Base-by-base conservation (phyloP, 768 basidiomycete genomes). In the Vararia minispora region DNA sequence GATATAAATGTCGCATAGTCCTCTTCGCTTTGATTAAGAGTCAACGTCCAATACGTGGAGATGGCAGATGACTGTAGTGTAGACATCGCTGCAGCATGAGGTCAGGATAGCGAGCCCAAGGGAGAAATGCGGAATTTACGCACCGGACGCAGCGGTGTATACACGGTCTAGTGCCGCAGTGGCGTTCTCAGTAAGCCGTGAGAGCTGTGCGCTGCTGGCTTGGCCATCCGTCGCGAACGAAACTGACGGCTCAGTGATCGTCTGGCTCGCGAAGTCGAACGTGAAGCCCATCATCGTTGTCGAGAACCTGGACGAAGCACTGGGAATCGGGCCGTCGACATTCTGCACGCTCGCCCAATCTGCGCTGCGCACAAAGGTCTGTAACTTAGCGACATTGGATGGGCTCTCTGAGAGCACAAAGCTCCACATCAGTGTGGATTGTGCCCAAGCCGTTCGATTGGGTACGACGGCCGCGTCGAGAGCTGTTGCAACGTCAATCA, bases 261-360 rank as follows among this genome's bases (percentile, higher is more conserved):
- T 66, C 54, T 75, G 77, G 5, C 63, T 54, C 9, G 74, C 76
- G 49, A 79, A 79, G 52, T 82, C 62, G 52, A 71, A 80, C 18
- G 46, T 60, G 47, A 66, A 77, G 6, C 78, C 79, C 21, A 69
- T 65, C 11, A 58, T 55, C 2, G 58, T 59, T 8, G 59, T 65
- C 12, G 64, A 52, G 48, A 74, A 74, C 12, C 51, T 37, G 4
- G 56, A 50, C 6, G 55, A 46, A 9, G 47, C 10, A 17, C 47
- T 45, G n/a, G 49, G 23, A 4, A 60, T 50, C 3, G 72, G 67
- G 2, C 67, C 67, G 52, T 71, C 72, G 6, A 53, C 39, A 16
- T 39, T 42, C 13, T 51, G 48, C 22, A 77, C 43, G 8, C 52
- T 46, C 12, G 50, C 45, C 74, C 76, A 82, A 5, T 71, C 63